Evolutionary conservation across 2,329 filamentous ascomycete species (phyloP).

Genomic region (Xylariales sp.): DNA sequence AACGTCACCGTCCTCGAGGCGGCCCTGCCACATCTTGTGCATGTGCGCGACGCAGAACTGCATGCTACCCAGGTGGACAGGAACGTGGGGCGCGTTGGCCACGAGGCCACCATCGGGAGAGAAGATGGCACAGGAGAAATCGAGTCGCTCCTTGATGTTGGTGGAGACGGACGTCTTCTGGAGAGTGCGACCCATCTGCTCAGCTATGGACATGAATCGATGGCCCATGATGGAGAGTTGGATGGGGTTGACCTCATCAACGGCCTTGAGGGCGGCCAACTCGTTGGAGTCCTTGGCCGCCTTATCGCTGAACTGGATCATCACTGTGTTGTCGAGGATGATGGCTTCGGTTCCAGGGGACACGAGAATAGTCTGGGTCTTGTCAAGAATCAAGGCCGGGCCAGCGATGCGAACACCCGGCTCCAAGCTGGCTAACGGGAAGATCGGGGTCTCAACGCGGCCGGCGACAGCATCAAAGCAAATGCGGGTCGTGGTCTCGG

Average conservation of each 20-base stretch:
- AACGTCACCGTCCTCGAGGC: conserved; percentile 36
- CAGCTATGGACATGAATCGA: conserved; percentile 78
- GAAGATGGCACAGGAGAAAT: conserved; percentile 79
- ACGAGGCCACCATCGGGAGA: conserved; percentile 68
- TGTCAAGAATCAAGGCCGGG: conserved; percentile 57
- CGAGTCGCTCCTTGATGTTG: conserved; percentile 76
- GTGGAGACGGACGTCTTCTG: conserved; percentile 75
- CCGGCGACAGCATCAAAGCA: conserved; percentile 5
- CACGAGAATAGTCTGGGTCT: conserved; percentile 72
- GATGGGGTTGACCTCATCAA: conserved; percentile 73
- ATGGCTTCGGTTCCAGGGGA: conserved; percentile 33
- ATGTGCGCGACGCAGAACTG: conserved; percentile 68
- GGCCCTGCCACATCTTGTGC: conserved; percentile 64
- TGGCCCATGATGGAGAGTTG: conserved; percentile 74
- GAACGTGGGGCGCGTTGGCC: conserved; percentile 68
- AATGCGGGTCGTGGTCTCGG: conserved; percentile 3
- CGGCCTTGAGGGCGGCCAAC: conserved; percentile 29
- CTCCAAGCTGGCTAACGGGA: conserved; percentile 18
- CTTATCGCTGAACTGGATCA: conserved; percentile 31
- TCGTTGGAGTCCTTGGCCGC: conserved; percentile 35
- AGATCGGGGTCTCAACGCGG: conserved; percentile 18
- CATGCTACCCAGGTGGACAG: conserved; percentile 76
- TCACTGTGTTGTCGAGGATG: conserved; percentile 27
- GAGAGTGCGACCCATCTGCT: conserved; percentile 77
- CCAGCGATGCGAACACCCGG: conserved; percentile 20